Evolutionary conservation across 1,139 yeast genomes (phyloP), one percentile per base, ranked within the genome.

Genomic region (Suzukiozyma palmioleophila): DNA sequence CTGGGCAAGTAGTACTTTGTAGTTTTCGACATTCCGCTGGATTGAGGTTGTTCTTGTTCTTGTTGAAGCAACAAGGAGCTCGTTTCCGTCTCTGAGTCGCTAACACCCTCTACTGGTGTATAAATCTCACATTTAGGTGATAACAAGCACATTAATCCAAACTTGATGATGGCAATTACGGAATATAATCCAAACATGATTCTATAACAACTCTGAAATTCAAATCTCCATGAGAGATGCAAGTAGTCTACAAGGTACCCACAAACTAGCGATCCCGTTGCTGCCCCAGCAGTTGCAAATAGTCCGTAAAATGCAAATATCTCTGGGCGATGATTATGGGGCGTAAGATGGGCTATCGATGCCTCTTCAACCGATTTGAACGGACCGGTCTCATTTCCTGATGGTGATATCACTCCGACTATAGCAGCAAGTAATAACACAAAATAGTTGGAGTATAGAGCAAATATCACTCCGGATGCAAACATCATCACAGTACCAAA

Each of bases 311-410:
- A 71, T 0, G 95, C 89, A 64, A 81, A 88, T 1, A 87, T 69
- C 45, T 81, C 88, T 0, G 96, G 84, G 35, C 95, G 67, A 41
- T 77, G 77, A 37, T 69, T 71, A 36, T 72, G 72, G 0, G 83
- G 79, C 0, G 95, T 83, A 49, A 89, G 63, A 59, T 87, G 95
- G 0, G 96, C 95, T 41, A 89, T 69, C 25, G 86, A 75, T 0
- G 95, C 84, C 56, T 89, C 96, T 56, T 89, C 97, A 15, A 89
- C 80, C 1, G 95, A 80, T 53, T 86, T 84, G 61, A 89, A 89
- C 0, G 97, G 97, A 0, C 97, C 97, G 0, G 92, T 87, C 54
- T 89, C 97, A 52, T 84, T 92, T 12, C 96, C 96, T 29, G 90
- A 80, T 1, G 96, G 95, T 1, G 96, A 86, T 4, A 89, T 84